A percentile compares a stretch with the other conserved stretches of the same genome.
Conservation (phyloP, 139 green algal species). For the Chlamydomonas sp. region DNA sequence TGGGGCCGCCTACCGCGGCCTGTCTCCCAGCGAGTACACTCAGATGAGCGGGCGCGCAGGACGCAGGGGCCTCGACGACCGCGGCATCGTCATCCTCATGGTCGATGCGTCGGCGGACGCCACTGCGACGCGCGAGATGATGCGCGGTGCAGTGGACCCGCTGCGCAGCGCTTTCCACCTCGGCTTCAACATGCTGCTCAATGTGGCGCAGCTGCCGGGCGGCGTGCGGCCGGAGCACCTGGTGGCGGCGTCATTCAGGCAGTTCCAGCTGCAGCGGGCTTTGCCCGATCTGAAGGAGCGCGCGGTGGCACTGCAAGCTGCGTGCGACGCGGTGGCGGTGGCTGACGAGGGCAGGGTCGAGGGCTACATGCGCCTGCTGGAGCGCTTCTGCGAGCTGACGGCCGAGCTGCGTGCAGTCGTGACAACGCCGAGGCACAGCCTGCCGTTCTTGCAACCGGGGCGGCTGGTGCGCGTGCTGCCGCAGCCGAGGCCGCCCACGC, state of each 20-base stretch:
- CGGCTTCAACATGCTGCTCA: constrained; percentile 74
- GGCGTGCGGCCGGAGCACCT: constrained; percentile 35
- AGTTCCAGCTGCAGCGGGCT: constrained; percentile 41
- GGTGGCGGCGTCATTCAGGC: constrained; percentile 34
- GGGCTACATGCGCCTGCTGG: too few relatives aligned
- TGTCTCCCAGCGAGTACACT: constrained; percentile 88
- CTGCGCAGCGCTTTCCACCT: constrained; percentile 70
- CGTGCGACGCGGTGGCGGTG: too few relatives aligned
- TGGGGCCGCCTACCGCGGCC: constrained; percentile 54
- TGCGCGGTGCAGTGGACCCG: constrained; percentile 65
- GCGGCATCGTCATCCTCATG: constrained; percentile 81
- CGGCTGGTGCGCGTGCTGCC: constrained; percentile 60
- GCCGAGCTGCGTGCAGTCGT: constrained; percentile 28
- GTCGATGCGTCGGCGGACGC: constrained; percentile 76
- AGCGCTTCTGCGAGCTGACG: constrained; percentile 31
- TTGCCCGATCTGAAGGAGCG: constrained; percentile 49
- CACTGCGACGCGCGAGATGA: constrained; percentile 60
- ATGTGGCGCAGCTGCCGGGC: constrained; percentile 53
- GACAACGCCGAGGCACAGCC: constrained; percentile 18
- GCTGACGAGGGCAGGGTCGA: too few relatives aligned
- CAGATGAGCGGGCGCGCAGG: constrained; percentile 95
- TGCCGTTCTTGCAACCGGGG: constrained; percentile 84
- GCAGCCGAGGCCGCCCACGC: background rate
- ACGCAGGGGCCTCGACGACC: constrained; percentile 81
- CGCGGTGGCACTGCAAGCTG: too few relatives aligned